These are phyloP conservation scores for Penicillium sp. DNA, from an alignment of 2,329 filamentous ascomycete species.

Conservation along the genomic window DNA sequence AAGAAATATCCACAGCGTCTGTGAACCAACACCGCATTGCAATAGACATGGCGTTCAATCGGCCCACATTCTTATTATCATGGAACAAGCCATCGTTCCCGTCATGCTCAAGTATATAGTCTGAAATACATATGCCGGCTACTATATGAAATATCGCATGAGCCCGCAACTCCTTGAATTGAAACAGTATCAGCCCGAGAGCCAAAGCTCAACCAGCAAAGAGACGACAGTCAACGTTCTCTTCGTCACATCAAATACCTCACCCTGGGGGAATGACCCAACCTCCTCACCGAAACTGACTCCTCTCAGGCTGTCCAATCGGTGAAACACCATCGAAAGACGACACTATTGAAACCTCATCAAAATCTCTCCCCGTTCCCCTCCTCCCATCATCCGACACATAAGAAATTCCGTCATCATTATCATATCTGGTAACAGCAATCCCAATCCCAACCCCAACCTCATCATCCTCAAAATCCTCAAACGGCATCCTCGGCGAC, in stretches of 20 bases:
- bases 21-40: too few species aligned
- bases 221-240: background rate
- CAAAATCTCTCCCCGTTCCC: constrained; percentile 16
- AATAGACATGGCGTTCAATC: background rate
- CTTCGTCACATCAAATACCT: background rate
- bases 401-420: constrained; percentile 28
- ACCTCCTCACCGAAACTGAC: background rate
- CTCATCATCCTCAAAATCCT: constrained; percentile 11
- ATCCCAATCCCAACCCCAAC: constrained; percentile 6
- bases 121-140: background rate
- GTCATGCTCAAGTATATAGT: background rate
- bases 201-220: background rate
- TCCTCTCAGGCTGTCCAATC: background rate
- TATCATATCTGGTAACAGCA: constrained; percentile 5
- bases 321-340: constrained; percentile 26
- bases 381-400: constrained; percentile 22
- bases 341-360: constrained; percentile 35
- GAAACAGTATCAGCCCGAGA: background rate
- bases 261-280: background rate
- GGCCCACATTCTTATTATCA: background rate
- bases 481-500: constrained; percentile 24
- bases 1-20: background rate
- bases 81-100: background rate
- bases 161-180: background rate
- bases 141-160: background rate